Evolutionary conservation across 2,329 filamentous ascomycete species (phyloP).

Genomic region (Talaromyces sp.): DNA sequence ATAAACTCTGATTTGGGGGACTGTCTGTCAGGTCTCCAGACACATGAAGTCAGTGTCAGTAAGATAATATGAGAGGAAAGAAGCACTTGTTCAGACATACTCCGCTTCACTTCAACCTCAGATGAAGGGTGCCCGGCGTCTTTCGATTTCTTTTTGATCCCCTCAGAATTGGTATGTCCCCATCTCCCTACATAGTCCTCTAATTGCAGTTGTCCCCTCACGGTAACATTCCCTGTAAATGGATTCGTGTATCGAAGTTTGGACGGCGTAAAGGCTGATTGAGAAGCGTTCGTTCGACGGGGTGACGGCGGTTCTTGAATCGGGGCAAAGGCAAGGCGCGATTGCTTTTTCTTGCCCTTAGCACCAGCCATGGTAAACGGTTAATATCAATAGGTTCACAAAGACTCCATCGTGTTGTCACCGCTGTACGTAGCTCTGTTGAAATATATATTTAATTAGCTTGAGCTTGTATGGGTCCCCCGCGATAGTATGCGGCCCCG

Average conservation of each 20-base stretch:
- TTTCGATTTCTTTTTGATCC: background rate
- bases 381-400: background rate
- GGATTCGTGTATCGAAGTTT: constrained; percentile 34
- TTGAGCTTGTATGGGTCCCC: background rate
- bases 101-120: constrained; percentile 1
- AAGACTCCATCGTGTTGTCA: background rate
- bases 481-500: background rate
- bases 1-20: background rate
- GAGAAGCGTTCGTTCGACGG: constrained; percentile 22
- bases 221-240: constrained; percentile 18
- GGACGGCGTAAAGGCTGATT: constrained; percentile 29
- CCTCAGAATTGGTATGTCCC: background rate
- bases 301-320: constrained; percentile 25
- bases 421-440: background rate
- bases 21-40: background rate
- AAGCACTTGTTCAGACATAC: background rate
- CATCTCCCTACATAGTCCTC: constrained; percentile 11
- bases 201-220: constrained; percentile 17
- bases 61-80: background rate
- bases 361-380: constrained; percentile 11
- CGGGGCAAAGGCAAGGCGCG: constrained; percentile 42
- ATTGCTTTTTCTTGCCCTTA: constrained; percentile 29
- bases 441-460: too few relatives aligned
- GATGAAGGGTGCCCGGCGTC: constrained; percentile 2
- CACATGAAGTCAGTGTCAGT: constrained; percentile 2